Base-by-base conservation (phyloP, 1,284 basidiomycete genomes). In the Flammula alnicola region DNA sequence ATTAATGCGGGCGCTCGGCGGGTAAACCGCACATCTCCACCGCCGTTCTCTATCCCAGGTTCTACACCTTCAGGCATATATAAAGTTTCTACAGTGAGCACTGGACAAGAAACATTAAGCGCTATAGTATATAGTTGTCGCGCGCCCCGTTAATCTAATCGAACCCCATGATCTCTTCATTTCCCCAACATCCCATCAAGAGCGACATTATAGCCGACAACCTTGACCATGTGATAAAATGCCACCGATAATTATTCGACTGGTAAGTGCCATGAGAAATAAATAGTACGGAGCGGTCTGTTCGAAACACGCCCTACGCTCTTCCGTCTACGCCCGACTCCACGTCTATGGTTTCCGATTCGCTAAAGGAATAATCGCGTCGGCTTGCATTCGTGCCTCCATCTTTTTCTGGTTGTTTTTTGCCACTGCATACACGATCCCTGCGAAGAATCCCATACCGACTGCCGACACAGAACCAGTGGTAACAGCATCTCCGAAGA, bases 401-500 rank as follows among this genome's bases (percentile, higher is more conserved):
- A 73, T 65, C 70, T 85, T 89, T 67, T 86, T 88, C 71, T 93
- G 91, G 64, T 91, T 91, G 68, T 85, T 91, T 75, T 95, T 95
- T 41, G 93, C 93, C 10, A 95, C 78, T 14, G 93, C 91, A 67
- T 95, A 96, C 50, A 95, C 75, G 44, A 95, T 65, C 8, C 95
- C 96, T 17, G 96, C 94, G 58, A 97, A 78, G 72, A 98, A 98
- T 3, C 97, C 97, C 31, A 93, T 81, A 1, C 76, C 73, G 47
- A 99, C 88, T 25, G 95, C 95, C 9, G 88, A 87, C 37, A 98
- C 89, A 20, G 91, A 95, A 30, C 94, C 92, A 54, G 88, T 69
- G 4, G 92, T 96, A 29, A 93, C 88, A 11, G 84, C 71, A 70
- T 99, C 95, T 32, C 93, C 93, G 67, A 97, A 96, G 76, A 97